Conservation (phyloP, 164 flowering plant species). For the Vitis labrusca region DNA sequence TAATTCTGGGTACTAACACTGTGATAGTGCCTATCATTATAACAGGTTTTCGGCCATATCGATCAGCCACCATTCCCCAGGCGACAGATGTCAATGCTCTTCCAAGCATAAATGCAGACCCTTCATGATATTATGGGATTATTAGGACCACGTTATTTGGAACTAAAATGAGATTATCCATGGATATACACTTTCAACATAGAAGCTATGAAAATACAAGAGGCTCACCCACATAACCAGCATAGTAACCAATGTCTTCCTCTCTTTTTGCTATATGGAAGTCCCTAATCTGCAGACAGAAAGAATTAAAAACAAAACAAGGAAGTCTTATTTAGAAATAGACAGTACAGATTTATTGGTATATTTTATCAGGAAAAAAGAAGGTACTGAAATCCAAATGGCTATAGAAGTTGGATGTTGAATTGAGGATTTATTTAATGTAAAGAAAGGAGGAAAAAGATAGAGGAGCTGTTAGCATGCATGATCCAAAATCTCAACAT, state of each 20-base stretch:
- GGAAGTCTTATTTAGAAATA: no score
- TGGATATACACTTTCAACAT: no score
- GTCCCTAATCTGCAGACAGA: constrained; percentile 50
- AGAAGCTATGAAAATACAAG: neutral
- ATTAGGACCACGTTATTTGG: neutral
- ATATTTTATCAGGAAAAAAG: no score
- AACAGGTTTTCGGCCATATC: constrained; percentile 70
- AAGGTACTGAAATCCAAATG: no score
- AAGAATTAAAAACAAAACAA: neutral
- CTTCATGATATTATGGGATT: constrained; percentile 21
- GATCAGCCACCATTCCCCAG: constrained; percentile 70
- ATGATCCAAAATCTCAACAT: no score
- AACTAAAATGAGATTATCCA: no score
- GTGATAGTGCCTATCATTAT: constrained; percentile 46
- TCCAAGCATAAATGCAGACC: constrained; percentile 67
- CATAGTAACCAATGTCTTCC: constrained; percentile 77
- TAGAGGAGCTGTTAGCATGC: no score
- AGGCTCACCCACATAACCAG: constrained; percentile 64
- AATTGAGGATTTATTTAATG: no score
- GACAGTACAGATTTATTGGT: no score
- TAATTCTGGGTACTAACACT: constrained; percentile 38
- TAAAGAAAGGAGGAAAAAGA: no score
- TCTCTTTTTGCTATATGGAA: constrained; percentile 58
- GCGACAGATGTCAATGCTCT: constrained; percentile 63
- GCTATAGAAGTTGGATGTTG: no score